phyloP scores from a whole-genome alignment of 2,329 filamentous ascomycete species.

The Aspergillus flavus region DNA sequence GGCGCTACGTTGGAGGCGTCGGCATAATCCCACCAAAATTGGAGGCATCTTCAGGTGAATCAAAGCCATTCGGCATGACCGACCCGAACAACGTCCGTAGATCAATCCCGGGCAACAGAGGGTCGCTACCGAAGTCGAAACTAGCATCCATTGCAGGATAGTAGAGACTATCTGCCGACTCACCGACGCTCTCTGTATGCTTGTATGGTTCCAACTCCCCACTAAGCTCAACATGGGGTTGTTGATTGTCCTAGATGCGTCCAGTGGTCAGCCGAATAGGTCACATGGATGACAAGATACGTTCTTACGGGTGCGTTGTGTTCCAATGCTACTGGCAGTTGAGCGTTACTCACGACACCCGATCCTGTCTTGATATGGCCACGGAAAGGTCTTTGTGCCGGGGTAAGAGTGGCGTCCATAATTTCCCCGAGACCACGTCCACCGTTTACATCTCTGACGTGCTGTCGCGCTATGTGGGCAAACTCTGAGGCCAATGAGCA shows the following conservation, averaged over 20 bases:
- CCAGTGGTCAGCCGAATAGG: neutral
- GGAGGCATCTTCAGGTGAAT: neutral
- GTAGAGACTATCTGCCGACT: neutral
- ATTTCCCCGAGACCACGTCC: neutral
- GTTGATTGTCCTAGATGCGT: neutral
- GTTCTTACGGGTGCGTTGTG: neutral
- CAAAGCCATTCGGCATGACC: neutral
- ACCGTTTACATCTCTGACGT: constrained; percentile 26
- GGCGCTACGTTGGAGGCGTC: neutral
- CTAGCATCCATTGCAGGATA: neutral
- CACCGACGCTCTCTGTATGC: neutral
- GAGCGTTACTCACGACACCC: too few relatives aligned
- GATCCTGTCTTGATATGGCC: neutral
- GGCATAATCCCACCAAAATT: neutral
- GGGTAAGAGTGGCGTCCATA: neutral
- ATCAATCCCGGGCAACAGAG: constrained; percentile 3
- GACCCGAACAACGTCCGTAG: constrained; percentile 5
- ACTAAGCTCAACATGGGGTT: neutral
- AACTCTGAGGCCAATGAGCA: constrained; percentile 44
- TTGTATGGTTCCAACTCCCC: neutral
- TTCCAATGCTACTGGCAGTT: neutral
- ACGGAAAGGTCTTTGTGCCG: neutral
- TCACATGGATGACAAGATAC: neutral
- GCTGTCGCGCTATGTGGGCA: constrained; percentile 47
- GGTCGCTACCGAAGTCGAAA: neutral